Evolutionary conservation across 768 basidiomycete genomes (phyloP).

Genomic region (Lyophyllum atratum): DNA sequence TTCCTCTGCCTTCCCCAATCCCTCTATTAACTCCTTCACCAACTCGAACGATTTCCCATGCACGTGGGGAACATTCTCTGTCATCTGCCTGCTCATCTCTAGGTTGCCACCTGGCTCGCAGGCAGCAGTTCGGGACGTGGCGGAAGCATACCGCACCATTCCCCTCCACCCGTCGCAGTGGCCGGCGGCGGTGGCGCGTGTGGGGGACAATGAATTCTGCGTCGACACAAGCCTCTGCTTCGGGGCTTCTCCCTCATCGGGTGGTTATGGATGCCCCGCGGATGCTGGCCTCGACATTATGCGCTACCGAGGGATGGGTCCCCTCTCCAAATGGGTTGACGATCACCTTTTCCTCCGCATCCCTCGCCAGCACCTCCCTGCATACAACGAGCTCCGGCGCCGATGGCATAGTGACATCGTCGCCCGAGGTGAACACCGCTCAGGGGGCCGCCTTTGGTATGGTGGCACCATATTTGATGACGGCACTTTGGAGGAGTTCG

Average conservation of each 20-base stretch:
- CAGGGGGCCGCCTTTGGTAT: slow-evolving; percentile 19
- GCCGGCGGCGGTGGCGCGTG: background rate
- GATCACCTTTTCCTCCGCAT: slow-evolving; percentile 24
- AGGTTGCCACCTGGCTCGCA: slow-evolving; percentile 8
- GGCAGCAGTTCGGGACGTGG: slow-evolving; percentile 9
- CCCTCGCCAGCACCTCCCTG: slow-evolving; percentile 12
- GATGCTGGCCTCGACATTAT: slow-evolving; percentile 17
- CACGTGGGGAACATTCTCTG: slow-evolving; percentile 27
- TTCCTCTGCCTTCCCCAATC: background rate
- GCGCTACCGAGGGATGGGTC: slow-evolving; percentile 14
- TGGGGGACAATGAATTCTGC: background rate
- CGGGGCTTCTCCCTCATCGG: background rate
- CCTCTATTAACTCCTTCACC: slow-evolving; percentile 25
- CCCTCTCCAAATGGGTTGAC: slow-evolving; percentile 24
- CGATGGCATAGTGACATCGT: slow-evolving; percentile 12
- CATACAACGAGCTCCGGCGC: slow-evolving; percentile 12
- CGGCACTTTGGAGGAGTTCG: slow-evolving; percentile 25
- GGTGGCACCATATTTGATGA: slow-evolving; percentile 14
- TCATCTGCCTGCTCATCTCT: background rate
- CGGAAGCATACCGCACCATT: slow-evolving; percentile 13
- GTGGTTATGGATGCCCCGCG: slow-evolving; percentile 16
- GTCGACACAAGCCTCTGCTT: background rate
- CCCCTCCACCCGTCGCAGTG: background rate
- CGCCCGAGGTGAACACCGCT: background rate
- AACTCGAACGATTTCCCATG: slow-evolving; percentile 28